Evolutionary conservation across 768 basidiomycete species (phyloP), one percentile per base, ranked within the genome.

Genomic region (Grammothele lineata): DNA sequence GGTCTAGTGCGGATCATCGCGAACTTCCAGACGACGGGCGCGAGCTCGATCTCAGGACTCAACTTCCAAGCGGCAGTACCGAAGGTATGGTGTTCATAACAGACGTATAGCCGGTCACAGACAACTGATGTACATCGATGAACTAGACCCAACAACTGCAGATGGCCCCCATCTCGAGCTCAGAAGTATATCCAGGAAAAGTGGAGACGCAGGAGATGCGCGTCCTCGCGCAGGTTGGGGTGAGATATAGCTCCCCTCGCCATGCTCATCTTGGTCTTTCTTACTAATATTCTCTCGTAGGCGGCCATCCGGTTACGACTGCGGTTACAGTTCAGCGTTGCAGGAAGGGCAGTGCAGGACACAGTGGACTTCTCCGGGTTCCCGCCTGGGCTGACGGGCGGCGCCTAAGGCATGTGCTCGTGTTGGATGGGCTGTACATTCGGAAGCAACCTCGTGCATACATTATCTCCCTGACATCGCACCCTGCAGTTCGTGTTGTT

Each of bases 61-160:
- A 92, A 85, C 60, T 97, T 99, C 73, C 96, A 98, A 64, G 96
- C 93, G 33, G 96, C 95, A 7, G 95, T 99, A 7, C 95, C 95
- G 3, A 95, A 92, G n/a, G n/a, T n/a, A n/a, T n/a, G n/a, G n/a
- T 78, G 93, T 92, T 50, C 48, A 64, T 14, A 26, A 18, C 38
- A 43, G 47, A 11, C 38, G 19, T 39, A 32, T 23, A 22, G 12
- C 30, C 23, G 15, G 32, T 39, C 25, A 47, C 12, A 21, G 35
- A 19, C 32, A 34, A 18, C 41, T 37, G 5, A 11, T 19, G n/a
- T 25, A 5, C 37, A 47, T 3, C 60, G 6, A 98, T n/a, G n/a
- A n/a, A n/a, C n/a, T n/a, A n/a, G 92, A 89, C 93, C 0, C 94
- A 96, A 68, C 93, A 96, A 63, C 66, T 99, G 46, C 94, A 97